Percentiles rank a stretch among this genome's conserved stretches.
These are phyloP conservation scores for Fraxinus baroniana DNA, from an alignment of 305 asterid genomes.

Conservation along the genomic window DNA sequence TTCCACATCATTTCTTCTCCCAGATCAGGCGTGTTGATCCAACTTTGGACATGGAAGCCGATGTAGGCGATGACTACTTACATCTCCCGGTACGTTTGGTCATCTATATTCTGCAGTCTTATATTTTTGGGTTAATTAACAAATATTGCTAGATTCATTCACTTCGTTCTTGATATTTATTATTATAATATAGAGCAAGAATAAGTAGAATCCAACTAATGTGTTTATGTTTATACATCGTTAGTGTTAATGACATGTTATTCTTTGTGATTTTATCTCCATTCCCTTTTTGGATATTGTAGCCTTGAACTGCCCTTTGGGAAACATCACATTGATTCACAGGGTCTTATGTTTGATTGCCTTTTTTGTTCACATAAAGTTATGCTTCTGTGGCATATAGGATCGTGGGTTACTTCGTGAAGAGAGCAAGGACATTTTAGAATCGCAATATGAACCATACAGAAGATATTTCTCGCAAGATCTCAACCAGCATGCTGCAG, in stretches of 20 bases:
- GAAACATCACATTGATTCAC: conserved; percentile 3
- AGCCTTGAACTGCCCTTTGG: not conserved
- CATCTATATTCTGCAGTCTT: conserved; percentile 21
- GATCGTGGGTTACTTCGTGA: conserved; percentile 72
- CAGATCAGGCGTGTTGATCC: conserved; percentile 98
- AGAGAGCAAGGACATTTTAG: conserved; percentile 67
- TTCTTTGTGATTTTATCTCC: not conserved
- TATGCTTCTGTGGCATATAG: conserved; percentile 39
- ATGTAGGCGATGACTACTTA: conserved; percentile 86
- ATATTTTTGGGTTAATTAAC: conserved; percentile 22
- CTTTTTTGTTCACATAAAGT: conserved; percentile 12
- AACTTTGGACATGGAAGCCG: conserved; percentile 93
- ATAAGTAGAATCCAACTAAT: not conserved
- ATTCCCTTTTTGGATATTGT: not conserved
- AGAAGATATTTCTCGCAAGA: conserved; percentile 79
- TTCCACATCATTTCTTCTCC: conserved; percentile 1
- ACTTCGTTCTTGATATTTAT: conserved; percentile 8
- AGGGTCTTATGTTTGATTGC: conserved; percentile 7
- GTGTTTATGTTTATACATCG: conserved; percentile 6
- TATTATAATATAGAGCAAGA: conserved; percentile 10
- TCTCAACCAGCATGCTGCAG: conserved; percentile 93
- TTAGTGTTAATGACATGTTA: conserved; percentile 2
- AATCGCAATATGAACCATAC: conserved; percentile 79
- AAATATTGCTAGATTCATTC: conserved; percentile 4
- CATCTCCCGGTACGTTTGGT: conserved; percentile 73